These are phyloP conservation scores for Phaeodactylum tricornutum DNA, from an alignment of 108 stramenopile genomes.

Conservation along the genomic window DNA sequence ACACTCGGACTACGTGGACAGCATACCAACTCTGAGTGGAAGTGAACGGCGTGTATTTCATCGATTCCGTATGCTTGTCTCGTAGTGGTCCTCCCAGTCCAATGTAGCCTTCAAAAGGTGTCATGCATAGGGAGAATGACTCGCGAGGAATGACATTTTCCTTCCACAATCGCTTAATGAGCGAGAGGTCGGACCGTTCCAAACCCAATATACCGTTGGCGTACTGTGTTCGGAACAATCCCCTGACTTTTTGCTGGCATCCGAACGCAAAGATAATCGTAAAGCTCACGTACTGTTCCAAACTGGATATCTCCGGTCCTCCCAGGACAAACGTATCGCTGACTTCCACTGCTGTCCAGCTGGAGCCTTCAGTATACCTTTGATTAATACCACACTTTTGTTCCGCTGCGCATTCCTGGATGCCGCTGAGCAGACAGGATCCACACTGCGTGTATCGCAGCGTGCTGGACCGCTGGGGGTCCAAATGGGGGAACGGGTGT, in stretches of 20 bases:
- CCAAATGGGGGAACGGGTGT: no score
- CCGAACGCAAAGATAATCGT: constrained; percentile 74
- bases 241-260: constrained; percentile 80
- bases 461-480: background rate
- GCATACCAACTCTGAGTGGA: constrained; percentile 44
- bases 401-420: no score
- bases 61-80: constrained; percentile 31
- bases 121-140: constrained; percentile 64
- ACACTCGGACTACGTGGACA: constrained; percentile 35
- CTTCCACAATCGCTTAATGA: constrained; percentile 25
- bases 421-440: no score
- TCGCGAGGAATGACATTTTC: constrained; percentile 33
- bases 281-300: constrained; percentile 16
- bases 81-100: constrained; percentile 44
- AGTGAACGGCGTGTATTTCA: constrained; percentile 41
- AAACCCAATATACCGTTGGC: constrained; percentile 96
- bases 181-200: constrained; percentile 44
- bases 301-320: constrained; percentile 3
- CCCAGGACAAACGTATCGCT: constrained; percentile 70
- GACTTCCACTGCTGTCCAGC: constrained; percentile 60
- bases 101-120: constrained; percentile 37
- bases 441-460: background rate
- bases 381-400: constrained; percentile 35
- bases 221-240: constrained; percentile 86
- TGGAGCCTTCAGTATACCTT: constrained; percentile 70